Base-by-base conservation (phyloP, 768 basidiomycete species). In the Clitopilus passeckerianus region DNA sequence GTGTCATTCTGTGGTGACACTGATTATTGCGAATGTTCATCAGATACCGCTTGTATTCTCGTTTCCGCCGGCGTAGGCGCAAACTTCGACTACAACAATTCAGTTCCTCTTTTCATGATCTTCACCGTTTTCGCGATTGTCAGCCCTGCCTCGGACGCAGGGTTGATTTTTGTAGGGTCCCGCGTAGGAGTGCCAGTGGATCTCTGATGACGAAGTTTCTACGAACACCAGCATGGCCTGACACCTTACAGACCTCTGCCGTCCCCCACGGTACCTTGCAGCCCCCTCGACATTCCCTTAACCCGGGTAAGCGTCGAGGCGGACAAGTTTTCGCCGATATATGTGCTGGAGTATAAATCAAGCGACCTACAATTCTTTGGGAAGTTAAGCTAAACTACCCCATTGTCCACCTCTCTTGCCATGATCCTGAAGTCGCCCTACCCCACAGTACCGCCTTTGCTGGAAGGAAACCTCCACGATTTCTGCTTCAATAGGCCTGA, bases 381-480 rank as follows among this genome's bases (percentile, higher is more conserved):
- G 37, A 9, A n/a, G 14, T 41, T 5, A 41, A n/a, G n/a, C 37
- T 41, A 41, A n/a, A 41, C 5, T n/a, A 15, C 37, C n/a, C 37
- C 37, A 12, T 9, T 12, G 37, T 41, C 37, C 37, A 41, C 12
- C n/a, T 15, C 16, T n/a, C 16, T 23, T n/a, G 22, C 46, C 5
- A 87, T 89, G 86, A 70, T 79, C 65, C 61, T 86, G 67, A 82
- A 77, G 61, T 90, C 89, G 5, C 71, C 73, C 34, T 88, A 75
- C 62, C 84, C 86, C 5, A 75, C 82, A 0, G 67, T 83, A 0
- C 84, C 86, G 14, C 56, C 73, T 0, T 57, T 76, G 5, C 81
- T 83, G 2, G 78, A 80, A 16, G 66, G 73, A 8, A 90, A 90
- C 65, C 71, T 79, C 9, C 79, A 87, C 66, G 69, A 86, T 60